phyloP scores from a whole-genome alignment of 768 basidiomycete species.

The Pleurotus cornucopiae region DNA sequence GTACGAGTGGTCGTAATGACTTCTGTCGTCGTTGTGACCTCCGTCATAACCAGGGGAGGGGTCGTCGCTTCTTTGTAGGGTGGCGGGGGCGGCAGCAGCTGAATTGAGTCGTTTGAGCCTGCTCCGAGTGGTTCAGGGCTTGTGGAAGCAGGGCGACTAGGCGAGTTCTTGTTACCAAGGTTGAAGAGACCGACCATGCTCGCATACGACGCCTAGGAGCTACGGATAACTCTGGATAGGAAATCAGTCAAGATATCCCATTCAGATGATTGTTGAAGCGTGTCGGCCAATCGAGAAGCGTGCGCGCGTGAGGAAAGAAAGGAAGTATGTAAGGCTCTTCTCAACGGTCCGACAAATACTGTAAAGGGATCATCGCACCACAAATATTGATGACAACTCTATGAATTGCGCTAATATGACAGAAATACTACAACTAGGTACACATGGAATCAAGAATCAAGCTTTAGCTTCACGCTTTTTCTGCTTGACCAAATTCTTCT shows the following conservation, averaged over 20 bases:
- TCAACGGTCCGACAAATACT: no score
- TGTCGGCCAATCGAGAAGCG: background rate
- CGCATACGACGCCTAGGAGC: background rate
- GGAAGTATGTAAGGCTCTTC: background rate
- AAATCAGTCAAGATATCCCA: conserved; percentile 20
- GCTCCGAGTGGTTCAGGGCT: background rate
- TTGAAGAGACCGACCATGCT: conserved; percentile 8
- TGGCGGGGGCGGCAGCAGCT: conserved; percentile 21
- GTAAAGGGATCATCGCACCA: no score
- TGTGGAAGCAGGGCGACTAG: background rate
- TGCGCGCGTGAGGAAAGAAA: background rate
- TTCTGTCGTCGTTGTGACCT: conserved; percentile 46
- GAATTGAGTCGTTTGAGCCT: background rate
- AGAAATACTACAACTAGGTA: no score
- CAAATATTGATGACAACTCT: no score
- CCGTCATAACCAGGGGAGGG: conserved; percentile 29
- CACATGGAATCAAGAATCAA: background rate
- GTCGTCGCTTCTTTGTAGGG: conserved; percentile 25
- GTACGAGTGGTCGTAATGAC: conserved; percentile 42
- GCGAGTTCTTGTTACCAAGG: background rate
- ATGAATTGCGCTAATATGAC: no score
- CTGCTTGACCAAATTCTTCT: conserved; percentile 49
- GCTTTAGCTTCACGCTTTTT: conserved; percentile 36
- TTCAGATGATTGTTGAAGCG: conserved; percentile 14
- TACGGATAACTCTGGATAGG: conserved; percentile 5